Percentiles rank a stretch among this genome's conserved stretches.
These are phyloP conservation scores for Coemansia sp. DNA, from an alignment of 192 early-diverging fungal genomes.

Conservation along the genomic window DNA sequence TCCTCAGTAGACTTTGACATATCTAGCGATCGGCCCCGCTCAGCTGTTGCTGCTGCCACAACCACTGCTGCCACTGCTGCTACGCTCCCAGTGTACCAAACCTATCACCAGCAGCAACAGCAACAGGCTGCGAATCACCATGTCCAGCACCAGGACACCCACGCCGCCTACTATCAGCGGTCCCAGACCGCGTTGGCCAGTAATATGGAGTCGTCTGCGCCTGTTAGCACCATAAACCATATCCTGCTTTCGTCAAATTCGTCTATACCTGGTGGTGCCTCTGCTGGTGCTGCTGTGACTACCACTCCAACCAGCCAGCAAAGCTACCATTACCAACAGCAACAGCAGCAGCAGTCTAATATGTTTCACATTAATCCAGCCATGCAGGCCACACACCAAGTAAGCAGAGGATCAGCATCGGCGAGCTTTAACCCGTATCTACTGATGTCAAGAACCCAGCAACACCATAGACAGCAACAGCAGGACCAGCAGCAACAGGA, in stretches of 20 bases:
- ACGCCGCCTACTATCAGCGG: background rate
- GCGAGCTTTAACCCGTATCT: slow-evolving; percentile 28
- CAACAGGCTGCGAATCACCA: slow-evolving; percentile 14
- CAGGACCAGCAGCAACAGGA: slow-evolving; percentile 19
- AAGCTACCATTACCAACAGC: slow-evolving; percentile 8
- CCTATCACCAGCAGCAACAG: slow-evolving; percentile 2
- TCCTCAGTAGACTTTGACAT: slow-evolving; percentile 27
- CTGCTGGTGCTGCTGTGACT: background rate
- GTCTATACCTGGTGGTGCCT: background rate
- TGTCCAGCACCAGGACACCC: slow-evolving; percentile 7
- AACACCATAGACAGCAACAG: slow-evolving; percentile 27
- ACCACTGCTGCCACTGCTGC: background rate
- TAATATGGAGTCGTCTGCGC: background rate
- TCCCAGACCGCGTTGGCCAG: background rate
- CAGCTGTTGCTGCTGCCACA: background rate
- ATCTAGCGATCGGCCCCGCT: background rate
- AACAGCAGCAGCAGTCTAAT: slow-evolving; percentile 4
- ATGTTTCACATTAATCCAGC: slow-evolving; percentile 31
- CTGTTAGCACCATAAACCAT: slow-evolving; percentile 1
- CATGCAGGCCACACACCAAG: slow-evolving; percentile 27
- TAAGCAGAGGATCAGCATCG: slow-evolving; percentile 15
- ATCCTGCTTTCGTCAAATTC: slow-evolving; percentile 21
- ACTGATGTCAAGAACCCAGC: slow-evolving; percentile 33
- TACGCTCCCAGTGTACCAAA: slow-evolving; percentile 11
- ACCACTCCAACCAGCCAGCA: slow-evolving; percentile 4